A percentile compares a stretch with the other conserved stretches of the same genome.
Conservation (phyloP, 2,329 filamentous ascomycete genomes). For the Ceratocystis papillata region DNA sequence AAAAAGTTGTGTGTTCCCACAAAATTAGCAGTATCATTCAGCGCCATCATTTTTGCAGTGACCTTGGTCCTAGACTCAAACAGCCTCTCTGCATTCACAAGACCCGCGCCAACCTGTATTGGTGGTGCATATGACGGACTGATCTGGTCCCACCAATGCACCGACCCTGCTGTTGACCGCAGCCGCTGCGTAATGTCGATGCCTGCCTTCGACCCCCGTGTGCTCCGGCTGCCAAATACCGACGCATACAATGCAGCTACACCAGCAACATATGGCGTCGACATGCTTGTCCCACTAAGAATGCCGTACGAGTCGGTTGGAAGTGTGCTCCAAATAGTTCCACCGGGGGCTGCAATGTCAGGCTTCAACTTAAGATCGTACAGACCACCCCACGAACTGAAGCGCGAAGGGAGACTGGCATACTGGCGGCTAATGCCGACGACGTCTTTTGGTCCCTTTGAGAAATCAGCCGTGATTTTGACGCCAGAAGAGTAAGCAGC, state of each 20-base stretch:
- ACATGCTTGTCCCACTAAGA: conserved; percentile 47
- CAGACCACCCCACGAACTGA: conserved; percentile 43
- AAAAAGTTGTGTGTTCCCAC: conserved; percentile 30
- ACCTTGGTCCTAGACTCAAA: conserved; percentile 34
- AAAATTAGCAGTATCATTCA: conserved; percentile 41
- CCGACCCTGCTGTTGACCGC: conserved; percentile 12
- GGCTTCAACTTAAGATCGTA: conserved; percentile 44
- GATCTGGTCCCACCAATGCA: conserved; percentile 27
- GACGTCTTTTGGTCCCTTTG: conserved; percentile 28
- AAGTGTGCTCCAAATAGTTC: conserved; percentile 42
- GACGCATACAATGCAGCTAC: conserved; percentile 39
- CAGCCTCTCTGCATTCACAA: conserved; percentile 39
- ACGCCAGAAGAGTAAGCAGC: conserved; percentile 28
- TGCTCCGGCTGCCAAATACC: conserved; percentile 34
- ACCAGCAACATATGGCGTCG: conserved; percentile 44
- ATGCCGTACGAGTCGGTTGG: conserved; percentile 37
- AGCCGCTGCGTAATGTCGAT: conserved; percentile 21
- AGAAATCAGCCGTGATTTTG: conserved; percentile 37
- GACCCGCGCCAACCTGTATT: conserved; percentile 37
- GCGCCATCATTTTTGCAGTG: conserved; percentile 37
- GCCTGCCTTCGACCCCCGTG: conserved; percentile 29
- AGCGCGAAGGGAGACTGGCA: conserved; percentile 37
- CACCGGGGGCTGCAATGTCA: conserved; percentile 41
- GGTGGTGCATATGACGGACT: conserved; percentile 25
- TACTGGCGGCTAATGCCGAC: conserved; percentile 27